Conservation (phyloP, 176 grass and related monocot genomes). For the Rhynchospora breviuscula region DNA sequence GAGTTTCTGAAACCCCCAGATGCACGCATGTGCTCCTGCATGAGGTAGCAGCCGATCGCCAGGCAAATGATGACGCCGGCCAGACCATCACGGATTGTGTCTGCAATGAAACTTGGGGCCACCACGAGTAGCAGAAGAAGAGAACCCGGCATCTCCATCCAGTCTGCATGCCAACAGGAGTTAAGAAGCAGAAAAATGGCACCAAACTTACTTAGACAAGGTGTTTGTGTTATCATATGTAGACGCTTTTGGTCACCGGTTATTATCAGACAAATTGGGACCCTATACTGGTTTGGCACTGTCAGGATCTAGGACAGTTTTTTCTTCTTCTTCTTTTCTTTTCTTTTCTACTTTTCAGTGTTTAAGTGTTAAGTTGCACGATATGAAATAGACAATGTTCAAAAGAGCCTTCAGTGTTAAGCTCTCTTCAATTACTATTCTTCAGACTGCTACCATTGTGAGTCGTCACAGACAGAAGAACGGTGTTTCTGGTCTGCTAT, state of each 20-base stretch:
- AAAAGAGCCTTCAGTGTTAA: background rate
- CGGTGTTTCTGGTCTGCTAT: background rate
- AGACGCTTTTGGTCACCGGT: background rate
- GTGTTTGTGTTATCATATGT: background rate
- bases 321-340: background rate
- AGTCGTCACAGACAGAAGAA: background rate
- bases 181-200: background rate
- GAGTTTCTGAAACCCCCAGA: slow-evolving; percentile 79
- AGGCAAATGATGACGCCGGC: slow-evolving; percentile 60
- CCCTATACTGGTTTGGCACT: background rate
- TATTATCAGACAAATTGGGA: background rate
- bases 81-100: slow-evolving; percentile 33
- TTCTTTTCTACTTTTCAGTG: background rate
- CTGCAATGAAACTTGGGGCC: slow-evolving; percentile 52
- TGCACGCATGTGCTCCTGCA: slow-evolving; percentile 80
- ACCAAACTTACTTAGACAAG: background rate
- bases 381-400: background rate
- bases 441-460: background rate
- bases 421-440: background rate
- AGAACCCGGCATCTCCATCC: slow-evolving; percentile 62
- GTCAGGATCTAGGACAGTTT: background rate
- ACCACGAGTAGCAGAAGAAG: slow-evolving; percentile 82
- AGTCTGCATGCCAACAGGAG: slow-evolving; percentile 42
- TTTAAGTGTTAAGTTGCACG: background rate
- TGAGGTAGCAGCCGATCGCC: slow-evolving; percentile 73